Evolutionary conservation across 345 rosid species (phyloP), one percentile per base, ranked within the genome.

Genomic region (Lepidium sativum): DNA sequence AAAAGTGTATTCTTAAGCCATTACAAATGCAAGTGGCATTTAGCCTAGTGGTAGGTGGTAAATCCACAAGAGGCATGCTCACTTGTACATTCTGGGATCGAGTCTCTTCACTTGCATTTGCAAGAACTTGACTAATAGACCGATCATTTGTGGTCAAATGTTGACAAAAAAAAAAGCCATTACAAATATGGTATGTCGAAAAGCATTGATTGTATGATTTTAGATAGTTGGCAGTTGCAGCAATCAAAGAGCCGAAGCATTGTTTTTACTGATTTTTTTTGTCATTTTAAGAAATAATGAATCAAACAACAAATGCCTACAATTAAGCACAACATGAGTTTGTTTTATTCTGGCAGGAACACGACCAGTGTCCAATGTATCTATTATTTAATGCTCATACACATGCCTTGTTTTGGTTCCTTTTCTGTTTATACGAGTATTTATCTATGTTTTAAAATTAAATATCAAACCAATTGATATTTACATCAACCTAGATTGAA

Each of bases 331-430:
- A 63, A 49, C 70, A 65, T 72, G 76, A 47, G 23, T 14, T 8
- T 44, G 42, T 54, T 47, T 63, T 63, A 47, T 71, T 20, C 61
- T 65, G 60, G 60, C 60, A 71, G 65, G 44, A n/a, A 32, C n/a
- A 71, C 31, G 31, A 27, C 31, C 31, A 27, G 6, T 27, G 75
- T 40, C 47, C 15, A 8, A 63, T 54, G 42, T 11, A n/a, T 45
- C 64, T 29, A 47, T 39, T 27, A 57, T 51, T 23, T 41, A 32
- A 59, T 40, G 34, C 25, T 20, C 60, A 29, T 40, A 51, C 73
- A 69, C 67, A 69, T 50, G 67, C 21, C 35, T 41, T 31, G 67
- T 69, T 21, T 69, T 60, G 60, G 20, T 27, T 50, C 50, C 1
- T 27, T 27, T 37, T 57, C 10, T 14, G 14, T 27, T 51, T 15